Evolutionary conservation across 2,329 filamentous ascomycete genomes (phyloP).

Genomic region (Diaporthe eres): DNA sequence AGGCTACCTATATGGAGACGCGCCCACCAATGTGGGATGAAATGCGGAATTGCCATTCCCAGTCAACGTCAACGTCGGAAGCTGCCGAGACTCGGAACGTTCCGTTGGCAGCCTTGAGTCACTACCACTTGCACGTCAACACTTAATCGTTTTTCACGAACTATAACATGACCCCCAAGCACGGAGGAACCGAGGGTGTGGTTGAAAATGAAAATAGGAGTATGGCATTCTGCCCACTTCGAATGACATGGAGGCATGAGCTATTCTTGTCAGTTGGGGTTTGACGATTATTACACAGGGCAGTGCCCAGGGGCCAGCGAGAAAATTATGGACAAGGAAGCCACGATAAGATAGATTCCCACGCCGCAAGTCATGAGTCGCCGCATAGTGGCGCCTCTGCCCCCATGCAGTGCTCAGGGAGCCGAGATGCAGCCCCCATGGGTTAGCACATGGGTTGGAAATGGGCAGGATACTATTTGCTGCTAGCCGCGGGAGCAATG

Average conservation of each 20-base stretch:
- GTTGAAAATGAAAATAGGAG: background rate
- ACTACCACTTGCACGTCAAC: no score
- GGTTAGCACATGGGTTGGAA: slow-evolving; percentile 30
- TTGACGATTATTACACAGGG: background rate
- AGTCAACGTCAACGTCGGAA: background rate
- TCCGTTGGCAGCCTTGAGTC: background rate
- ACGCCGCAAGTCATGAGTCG: slow-evolving; percentile 10
- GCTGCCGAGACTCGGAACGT: background rate
- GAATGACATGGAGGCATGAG: background rate
- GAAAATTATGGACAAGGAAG: slow-evolving; percentile 19
- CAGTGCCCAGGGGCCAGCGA: background rate
- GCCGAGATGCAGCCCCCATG: slow-evolving; percentile 22
- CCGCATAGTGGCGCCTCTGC: background rate
- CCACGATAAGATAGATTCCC: background rate
- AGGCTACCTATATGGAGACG: background rate
- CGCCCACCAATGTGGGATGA: no score
- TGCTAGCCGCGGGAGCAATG: background rate
- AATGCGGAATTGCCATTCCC: background rate
- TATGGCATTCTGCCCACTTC: background rate
- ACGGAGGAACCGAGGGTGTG: slow-evolving; percentile 2
- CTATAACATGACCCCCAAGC: background rate
- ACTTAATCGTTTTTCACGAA: background rate
- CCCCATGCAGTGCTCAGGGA: slow-evolving; percentile 13
- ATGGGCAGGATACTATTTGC: slow-evolving; percentile 22
- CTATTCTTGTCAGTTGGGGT: background rate